Conservation (phyloP, 2,329 filamentous ascomycete genomes). For the Metarhizium humberi region DNA sequence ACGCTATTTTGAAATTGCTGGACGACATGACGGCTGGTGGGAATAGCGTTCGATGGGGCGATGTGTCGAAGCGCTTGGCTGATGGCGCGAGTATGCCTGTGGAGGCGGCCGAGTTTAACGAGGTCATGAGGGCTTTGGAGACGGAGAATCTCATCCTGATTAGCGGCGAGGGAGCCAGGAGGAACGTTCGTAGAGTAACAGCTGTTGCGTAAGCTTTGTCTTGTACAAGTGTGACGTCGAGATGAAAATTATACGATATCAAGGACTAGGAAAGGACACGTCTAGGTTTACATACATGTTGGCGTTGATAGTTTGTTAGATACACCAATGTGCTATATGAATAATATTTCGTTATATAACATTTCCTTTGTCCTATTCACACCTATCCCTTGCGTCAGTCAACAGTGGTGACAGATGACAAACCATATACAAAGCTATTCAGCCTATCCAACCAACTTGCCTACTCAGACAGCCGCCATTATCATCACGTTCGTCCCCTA, state of each 20-base stretch:
- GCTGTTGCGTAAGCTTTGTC: slow-evolving; percentile 25
- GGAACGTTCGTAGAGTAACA: slow-evolving; percentile 68
- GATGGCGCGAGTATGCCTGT: slow-evolving; percentile 64
- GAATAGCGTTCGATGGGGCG: slow-evolving; percentile 64
- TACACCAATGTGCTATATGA: background rate
- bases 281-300: slow-evolving; percentile 4
- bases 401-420: background rate
- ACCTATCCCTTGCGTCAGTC: background rate
- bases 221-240: background rate
- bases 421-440: background rate
- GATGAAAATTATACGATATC: background rate
- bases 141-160: slow-evolving; percentile 76
- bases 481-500: background rate
- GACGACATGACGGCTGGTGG: slow-evolving; percentile 70
- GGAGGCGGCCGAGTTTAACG: slow-evolving; percentile 72
- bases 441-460: background rate
- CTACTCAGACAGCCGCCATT: background rate
- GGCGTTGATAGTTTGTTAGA: background rate
- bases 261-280: background rate
- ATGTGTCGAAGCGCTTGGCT: slow-evolving; percentile 62
- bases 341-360: background rate
- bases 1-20: slow-evolving; percentile 61
- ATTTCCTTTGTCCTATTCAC: background rate
- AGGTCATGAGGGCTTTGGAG: slow-evolving; percentile 72
- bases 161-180: slow-evolving; percentile 74